A percentile compares a stretch with the other conserved stretches of the same genome.
phyloP scores from a whole-genome alignment of 192 early-diverging fungal species.

The Powellomyces hirtus region DNA sequence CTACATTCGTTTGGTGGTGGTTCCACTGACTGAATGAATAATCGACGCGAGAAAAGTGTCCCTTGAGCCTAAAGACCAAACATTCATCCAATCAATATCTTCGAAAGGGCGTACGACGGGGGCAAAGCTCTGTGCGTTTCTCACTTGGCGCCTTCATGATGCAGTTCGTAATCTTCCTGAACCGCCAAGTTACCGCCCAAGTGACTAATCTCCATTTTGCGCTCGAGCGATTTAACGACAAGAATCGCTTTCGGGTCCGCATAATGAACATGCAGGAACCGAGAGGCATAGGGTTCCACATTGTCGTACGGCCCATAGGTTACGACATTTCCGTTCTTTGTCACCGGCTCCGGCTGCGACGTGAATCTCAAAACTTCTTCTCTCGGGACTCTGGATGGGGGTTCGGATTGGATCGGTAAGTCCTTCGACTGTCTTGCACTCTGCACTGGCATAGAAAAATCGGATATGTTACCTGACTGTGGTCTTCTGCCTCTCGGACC shows the following conservation, averaged over 20 bases:
- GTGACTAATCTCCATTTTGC: slow-evolving; percentile 82
- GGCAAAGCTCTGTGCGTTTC: slow-evolving; percentile 7
- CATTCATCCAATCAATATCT: background rate
- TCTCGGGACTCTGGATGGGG: slow-evolving; percentile 35
- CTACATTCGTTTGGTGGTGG: slow-evolving; percentile 49
- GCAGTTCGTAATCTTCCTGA: slow-evolving; percentile 75
- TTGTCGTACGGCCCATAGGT: slow-evolving; percentile 71
- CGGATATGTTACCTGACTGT: slow-evolving; percentile 78
- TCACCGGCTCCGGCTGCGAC: slow-evolving; percentile 22
- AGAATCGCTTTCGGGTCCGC: slow-evolving; percentile 57
- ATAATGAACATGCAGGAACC: slow-evolving; percentile 63
- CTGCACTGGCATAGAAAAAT: no score
- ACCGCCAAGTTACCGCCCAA: slow-evolving; percentile 79
- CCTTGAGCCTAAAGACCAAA: slow-evolving; percentile 30
- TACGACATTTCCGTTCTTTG: slow-evolving; percentile 55
- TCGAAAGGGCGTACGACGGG: background rate
- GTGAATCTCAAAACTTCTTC: slow-evolving; percentile 28
- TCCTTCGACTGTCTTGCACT: background rate
- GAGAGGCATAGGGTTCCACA: slow-evolving; percentile 38
- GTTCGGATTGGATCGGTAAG: no score
- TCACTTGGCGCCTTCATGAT: slow-evolving; percentile 78
- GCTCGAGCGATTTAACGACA: slow-evolving; percentile 54
- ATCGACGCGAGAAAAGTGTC: slow-evolving; percentile 73
- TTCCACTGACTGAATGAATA: slow-evolving; percentile 47
- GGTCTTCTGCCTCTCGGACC: slow-evolving; percentile 71